phyloP scores from a whole-genome alignment of 768 basidiomycete species.

The Lentinula detonsa region DNA sequence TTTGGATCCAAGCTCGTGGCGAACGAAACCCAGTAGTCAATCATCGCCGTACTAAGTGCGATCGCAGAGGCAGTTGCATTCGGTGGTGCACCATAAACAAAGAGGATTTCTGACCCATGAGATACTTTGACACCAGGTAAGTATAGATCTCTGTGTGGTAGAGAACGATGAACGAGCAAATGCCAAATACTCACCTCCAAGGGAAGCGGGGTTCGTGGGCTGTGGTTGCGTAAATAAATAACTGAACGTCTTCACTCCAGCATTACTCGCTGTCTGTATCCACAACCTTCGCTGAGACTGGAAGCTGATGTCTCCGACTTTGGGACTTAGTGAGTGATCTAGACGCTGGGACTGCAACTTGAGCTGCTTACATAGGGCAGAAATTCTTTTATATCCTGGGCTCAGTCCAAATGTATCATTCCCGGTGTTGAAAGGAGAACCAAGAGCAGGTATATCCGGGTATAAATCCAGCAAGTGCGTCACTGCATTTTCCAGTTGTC shows the following conservation, averaged over 20 bases:
- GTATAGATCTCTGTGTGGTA: neutral
- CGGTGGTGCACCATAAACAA: slow-evolving; percentile 21
- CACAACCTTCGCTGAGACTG: slow-evolving; percentile 11
- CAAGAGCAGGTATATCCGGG: slow-evolving; percentile 21
- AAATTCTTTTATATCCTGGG: slow-evolving; percentile 19
- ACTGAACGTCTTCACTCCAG: slow-evolving; percentile 1
- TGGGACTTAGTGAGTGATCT: neutral
- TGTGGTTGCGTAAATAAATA: slow-evolving; percentile 15
- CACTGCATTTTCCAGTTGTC: slow-evolving; percentile 12
- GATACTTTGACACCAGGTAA: slow-evolving; percentile 14
- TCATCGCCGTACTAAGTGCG: slow-evolving; percentile 17
- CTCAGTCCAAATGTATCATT: slow-evolving; percentile 22
- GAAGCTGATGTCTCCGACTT: slow-evolving; percentile 21
- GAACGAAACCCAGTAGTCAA: slow-evolving; percentile 27
- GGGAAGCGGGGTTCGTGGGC: slow-evolving; percentile 2
- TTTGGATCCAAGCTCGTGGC: slow-evolving; percentile 23
- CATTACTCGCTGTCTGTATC: slow-evolving; percentile 5
- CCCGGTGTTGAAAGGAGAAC: slow-evolving; percentile 26
- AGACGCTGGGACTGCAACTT: neutral
- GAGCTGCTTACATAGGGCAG: slow-evolving; percentile 11
- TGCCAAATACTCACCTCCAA: slow-evolving; percentile 10
- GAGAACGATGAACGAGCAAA: neutral
- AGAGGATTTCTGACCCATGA: slow-evolving; percentile 24
- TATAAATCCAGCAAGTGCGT: slow-evolving; percentile 18
- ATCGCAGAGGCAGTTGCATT: slow-evolving; percentile 12